Base-by-base conservation (phyloP, 495 filamentous ascomycete species). In the Penicillium angulare region DNA sequence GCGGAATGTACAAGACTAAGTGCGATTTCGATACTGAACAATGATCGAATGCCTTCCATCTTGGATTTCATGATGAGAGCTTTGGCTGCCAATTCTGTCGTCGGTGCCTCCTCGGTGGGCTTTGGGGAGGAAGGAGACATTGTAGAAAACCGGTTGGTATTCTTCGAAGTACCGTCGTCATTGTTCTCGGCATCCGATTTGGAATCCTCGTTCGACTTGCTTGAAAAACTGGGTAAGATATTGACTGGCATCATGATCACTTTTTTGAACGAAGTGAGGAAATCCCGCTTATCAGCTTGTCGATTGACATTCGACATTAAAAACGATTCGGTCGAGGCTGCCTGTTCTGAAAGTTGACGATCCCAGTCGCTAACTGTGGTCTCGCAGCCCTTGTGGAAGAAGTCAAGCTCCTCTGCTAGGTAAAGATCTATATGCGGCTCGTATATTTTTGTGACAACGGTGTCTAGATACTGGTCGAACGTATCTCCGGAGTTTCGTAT, bases 241-340 rank as follows among this genome's bases (percentile, higher is more conserved):
- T 89, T 93, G 23, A 97, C 92, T 18, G 95, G 95, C 84, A 95
- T 90, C 88, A 97, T 95, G 55, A 99, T 89, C 8, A 99, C 93
- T 62, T 99, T 97, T 67, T 90, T 97, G 75, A 99, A 99, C 1
- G 91, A 95, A 15, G 83, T 92, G 56, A 99, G 63, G 60, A 99
- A 99, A 66, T 99, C 95, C 36, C 86, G 84, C 67, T 99, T 99
- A 61, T 93, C 95, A 2, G 89, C 92, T 73, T 96, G 90, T 22
- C 95, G 82, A 53, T 90, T 96, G 62, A 97, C 81, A 61, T 88
- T 96, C 7, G 85, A 88, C 91, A 97, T 96, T 68, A 90, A 89
- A 60, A 95, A 92, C 0, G 89, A 92, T 65, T 97, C 92, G 13
- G 87, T 88, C 5, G 87, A 87, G 26, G 90, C 90, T 40, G 96